Base-by-base conservation (phyloP, 2,329 filamentous ascomycete species). In the Ophiostoma ulmi region DNA sequence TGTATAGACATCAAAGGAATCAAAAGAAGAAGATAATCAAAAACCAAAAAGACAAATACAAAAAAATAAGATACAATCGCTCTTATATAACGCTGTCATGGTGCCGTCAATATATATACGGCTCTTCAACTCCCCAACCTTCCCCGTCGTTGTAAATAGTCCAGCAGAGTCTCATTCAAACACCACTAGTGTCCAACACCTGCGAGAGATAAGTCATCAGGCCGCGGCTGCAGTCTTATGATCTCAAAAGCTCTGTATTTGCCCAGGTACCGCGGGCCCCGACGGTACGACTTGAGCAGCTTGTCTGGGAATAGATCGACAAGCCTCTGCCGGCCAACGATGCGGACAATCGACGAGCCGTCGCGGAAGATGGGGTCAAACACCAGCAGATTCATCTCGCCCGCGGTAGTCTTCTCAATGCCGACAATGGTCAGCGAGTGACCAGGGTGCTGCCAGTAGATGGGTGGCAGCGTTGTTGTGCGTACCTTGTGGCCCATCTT, bases 341-440 rank as follows among this genome's bases (percentile, higher is more conserved):
- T 79, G 69, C 85, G 86, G 2, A 63, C 84, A 75, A 96, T 85
- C 22, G 83, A 84, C 2, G 83, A 82, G 0, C 90, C 86, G 65
- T 93, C 90, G 70, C 86, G 88, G 78, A 92, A 93, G 81, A 91
- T 91, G 0, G 94, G 93, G 77, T 98, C 94, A 77, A 97, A 97
- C 14, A 97, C 91, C 0, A 98, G 82, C 22, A 98, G 81, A 74
- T 91, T 91, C 69, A 84, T 81, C 22, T 83, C 81, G 36, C 91
- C 91, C 72, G 90, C 84, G 44, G 80, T 82, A 38, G 85, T 86
- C 74, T 86, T 87, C 79, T 97, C 93, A 36, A 97, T 84, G 0
- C 94, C 94, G 70, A 98, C 84, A 69, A 98, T 93, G 0, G 93
- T 97, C 82, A 97, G 84, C 1, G 94, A 97, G 78, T 98, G 94